phyloP scores from a whole-genome alignment of 2,329 filamentous ascomycete species.

The Blastomyces percursus region DNA sequence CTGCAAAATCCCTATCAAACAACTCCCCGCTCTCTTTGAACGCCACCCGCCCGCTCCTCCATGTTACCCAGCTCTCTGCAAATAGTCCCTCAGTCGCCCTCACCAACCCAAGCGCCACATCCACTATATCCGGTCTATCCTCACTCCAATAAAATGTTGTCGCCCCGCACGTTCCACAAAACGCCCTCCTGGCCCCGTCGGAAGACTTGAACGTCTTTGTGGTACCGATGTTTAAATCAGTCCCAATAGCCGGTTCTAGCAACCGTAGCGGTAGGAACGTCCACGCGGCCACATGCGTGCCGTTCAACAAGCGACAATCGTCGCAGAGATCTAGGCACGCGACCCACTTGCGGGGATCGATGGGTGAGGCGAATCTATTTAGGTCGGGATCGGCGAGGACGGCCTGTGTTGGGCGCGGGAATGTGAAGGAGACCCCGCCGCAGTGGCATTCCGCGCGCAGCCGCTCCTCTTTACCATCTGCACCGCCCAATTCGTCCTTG shows the following conservation, averaged over 20 bases:
- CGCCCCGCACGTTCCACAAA: constrained; percentile 39
- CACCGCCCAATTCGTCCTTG: constrained; percentile 3
- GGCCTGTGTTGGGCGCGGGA: constrained; percentile 28
- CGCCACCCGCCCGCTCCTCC: constrained; percentile 18
- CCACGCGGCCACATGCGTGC: constrained; percentile 34
- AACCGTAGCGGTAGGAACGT: constrained; percentile 30
- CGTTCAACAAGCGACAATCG: constrained; percentile 33
- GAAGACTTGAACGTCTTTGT: constrained; percentile 32
- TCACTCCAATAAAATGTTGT: constrained; percentile 31
- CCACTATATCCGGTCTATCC: constrained; percentile 28
- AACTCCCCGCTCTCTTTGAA: neutral
- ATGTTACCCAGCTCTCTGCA: constrained; percentile 36
- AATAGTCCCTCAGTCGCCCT: constrained; percentile 29
- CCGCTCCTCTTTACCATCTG: constrained; percentile 7
- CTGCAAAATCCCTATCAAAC: constrained; percentile 2
- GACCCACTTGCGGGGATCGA: constrained; percentile 19
- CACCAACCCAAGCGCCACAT: constrained; percentile 36
- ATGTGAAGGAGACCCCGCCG: constrained; percentile 33
- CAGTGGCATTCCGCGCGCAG: constrained; percentile 37
- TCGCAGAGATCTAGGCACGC: constrained; percentile 22
- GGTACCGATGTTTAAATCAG: constrained; percentile 25
- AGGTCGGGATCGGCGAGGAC: constrained; percentile 20
- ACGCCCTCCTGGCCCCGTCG: constrained; percentile 28
- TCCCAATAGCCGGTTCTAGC: constrained; percentile 22
- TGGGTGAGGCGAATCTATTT: constrained; percentile 13